Percentiles rank a stretch among this genome's conserved stretches.
These are phyloP conservation scores for Histomonas meleagridis DNA, from an alignment of 208 protist species.

Conservation along the genomic window DNA sequence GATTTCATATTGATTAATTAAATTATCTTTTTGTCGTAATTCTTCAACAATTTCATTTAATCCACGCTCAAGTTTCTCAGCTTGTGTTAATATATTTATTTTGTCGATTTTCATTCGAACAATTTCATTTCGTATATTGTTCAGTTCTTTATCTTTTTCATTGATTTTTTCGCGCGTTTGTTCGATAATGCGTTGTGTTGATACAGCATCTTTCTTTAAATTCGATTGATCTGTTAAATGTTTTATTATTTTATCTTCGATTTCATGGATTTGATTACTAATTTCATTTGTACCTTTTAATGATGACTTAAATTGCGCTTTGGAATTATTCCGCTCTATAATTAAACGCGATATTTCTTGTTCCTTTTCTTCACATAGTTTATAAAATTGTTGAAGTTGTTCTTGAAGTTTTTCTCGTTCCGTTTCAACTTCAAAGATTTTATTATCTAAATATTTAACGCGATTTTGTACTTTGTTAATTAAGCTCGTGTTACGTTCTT, in stretches of 20 bases:
- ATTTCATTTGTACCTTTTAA: conserved; percentile 12
- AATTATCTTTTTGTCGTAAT: background rate
- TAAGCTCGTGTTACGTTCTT: background rate
- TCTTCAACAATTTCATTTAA: background rate
- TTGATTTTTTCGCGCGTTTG: background rate
- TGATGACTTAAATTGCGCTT: background rate
- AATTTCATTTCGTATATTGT: conserved; percentile 5
- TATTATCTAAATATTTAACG: background rate
- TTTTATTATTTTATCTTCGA: background rate
- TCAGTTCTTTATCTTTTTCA: background rate
- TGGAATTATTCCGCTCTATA: background rate
- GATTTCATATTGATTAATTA: conserved; percentile 35
- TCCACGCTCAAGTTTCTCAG: background rate
- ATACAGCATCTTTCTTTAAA: background rate
- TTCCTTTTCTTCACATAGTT: background rate
- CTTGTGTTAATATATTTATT: background rate
- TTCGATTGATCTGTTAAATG: background rate
- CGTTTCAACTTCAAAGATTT: background rate
- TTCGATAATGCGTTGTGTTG: background rate
- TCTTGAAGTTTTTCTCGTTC: background rate
- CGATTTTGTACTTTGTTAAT: background rate
- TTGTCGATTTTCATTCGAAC: background rate
- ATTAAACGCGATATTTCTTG: background rate
- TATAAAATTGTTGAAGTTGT: background rate
- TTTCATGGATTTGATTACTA: background rate